Evolutionary conservation across 2,329 filamentous ascomycete species (phyloP).

Genomic region (Colletotrichum orbiculare): DNA sequence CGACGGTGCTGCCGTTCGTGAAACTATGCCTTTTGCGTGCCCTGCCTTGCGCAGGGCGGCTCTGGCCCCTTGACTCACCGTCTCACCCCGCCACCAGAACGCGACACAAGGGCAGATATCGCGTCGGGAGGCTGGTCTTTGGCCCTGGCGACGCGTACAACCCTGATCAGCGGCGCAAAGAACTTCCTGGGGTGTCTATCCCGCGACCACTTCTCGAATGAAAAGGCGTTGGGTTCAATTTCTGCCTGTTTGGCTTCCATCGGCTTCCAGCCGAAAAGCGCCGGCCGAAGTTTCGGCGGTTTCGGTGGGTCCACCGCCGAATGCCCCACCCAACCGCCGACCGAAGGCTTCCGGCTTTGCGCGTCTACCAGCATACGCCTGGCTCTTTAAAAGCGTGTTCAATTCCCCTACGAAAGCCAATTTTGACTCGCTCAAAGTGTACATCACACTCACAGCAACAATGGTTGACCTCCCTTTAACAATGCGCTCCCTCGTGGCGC

Average conservation of each 20-base stretch:
- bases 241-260: no score
- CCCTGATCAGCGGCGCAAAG: neutral
- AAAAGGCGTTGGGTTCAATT: no score
- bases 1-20: neutral
- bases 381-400: neutral
- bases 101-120: constrained; percentile 24
- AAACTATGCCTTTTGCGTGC: constrained; percentile 20
- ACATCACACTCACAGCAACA: neutral
- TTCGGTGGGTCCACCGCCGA: constrained; percentile 28
- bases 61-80: constrained; percentile 35
- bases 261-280: neutral
- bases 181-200: neutral
- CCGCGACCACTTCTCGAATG: no score
- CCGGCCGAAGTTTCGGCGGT: constrained; percentile 7
- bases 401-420: neutral
- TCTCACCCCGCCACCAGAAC: constrained; percentile 33
- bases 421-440: neutral
- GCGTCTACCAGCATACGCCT: neutral
- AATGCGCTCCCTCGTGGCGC: constrained; percentile 57
- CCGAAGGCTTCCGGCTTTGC: neutral
- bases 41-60: constrained; percentile 27
- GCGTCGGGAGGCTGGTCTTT: constrained; percentile 13
- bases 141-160: neutral
- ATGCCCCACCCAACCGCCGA: constrained; percentile 24
- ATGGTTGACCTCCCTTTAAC: constrained; percentile 49